phyloP scores from a whole-genome alignment of 345 rosid genomes.

The Pistacia vera region DNA sequence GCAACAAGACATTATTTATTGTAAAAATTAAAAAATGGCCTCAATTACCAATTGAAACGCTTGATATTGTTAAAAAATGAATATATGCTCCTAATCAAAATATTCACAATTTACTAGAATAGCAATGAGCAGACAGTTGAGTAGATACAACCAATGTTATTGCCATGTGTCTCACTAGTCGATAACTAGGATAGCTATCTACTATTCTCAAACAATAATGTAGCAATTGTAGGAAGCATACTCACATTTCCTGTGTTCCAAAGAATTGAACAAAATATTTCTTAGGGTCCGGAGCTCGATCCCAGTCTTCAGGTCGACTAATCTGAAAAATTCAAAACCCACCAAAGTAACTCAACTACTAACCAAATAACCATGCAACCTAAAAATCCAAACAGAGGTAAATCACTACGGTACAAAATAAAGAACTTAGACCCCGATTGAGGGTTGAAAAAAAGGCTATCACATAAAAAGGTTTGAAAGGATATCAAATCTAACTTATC shows the following conservation, averaged over 20 bases:
- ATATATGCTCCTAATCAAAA: not conserved
- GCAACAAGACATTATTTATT: too few relatives aligned
- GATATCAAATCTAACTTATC: too few relatives aligned
- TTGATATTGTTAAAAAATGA: not conserved
- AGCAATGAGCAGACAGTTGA: not conserved
- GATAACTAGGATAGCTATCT: not conserved
- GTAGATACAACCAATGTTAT: not conserved
- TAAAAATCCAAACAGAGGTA: not conserved
- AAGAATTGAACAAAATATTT: slow-evolving; percentile 83
- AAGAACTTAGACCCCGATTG: slow-evolving; percentile 2
- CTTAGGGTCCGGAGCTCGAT: slow-evolving; percentile 68
- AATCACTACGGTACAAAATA: not conserved
- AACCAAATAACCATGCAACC: slow-evolving; percentile 6
- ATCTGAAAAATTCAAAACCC: slow-evolving; percentile 62
- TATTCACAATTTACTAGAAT: not conserved
- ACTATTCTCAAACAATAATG: not conserved
- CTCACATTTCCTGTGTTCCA: slow-evolving; percentile 95
- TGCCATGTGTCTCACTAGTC: slow-evolving; percentile 2
- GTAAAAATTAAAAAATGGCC: not conserved
- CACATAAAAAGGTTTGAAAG: too few relatives aligned
- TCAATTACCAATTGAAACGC: not conserved
- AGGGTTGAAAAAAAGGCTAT: too few relatives aligned
- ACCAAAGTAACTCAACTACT: slow-evolving; percentile 17
- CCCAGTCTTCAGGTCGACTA: slow-evolving; percentile 83
- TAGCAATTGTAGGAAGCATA: slow-evolving; percentile 12